phyloP scores from a whole-genome alignment of 495 filamentous ascomycete species.

The Xylaria nigripes region DNA sequence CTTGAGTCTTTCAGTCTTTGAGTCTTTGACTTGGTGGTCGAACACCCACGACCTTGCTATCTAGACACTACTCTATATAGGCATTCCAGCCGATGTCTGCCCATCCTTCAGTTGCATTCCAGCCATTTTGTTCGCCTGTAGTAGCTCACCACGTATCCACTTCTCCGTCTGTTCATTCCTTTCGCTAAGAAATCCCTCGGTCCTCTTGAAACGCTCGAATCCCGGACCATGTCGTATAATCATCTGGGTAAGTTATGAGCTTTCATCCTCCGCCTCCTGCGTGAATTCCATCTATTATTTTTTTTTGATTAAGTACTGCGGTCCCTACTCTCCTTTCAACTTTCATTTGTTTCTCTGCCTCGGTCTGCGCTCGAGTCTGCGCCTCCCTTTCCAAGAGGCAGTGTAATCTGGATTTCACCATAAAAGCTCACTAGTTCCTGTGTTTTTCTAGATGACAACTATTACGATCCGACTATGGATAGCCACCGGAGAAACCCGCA shows the following conservation, averaged over 20 bases:
- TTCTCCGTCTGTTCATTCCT: too few relatives aligned
- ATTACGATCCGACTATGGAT: constrained; percentile 48
- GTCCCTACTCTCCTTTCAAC: neutral
- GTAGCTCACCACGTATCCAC: constrained; percentile 7
- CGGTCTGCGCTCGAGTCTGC: neutral
- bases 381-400: neutral
- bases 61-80: too few relatives aligned
- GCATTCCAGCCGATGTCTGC: constrained; percentile 6
- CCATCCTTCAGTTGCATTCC: constrained; percentile 6
- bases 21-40: neutral
- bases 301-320: neutral
- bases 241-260: constrained; percentile 53
- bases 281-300: constrained; percentile 3
- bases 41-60: neutral
- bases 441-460: constrained; percentile 49
- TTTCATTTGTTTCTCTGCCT: neutral
- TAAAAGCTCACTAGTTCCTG: constrained; percentile 13
- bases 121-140: neutral
- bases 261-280: neutral
- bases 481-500: constrained; percentile 47
- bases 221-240: constrained; percentile 56
- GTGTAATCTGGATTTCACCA: too few relatives aligned
- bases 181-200: neutral
- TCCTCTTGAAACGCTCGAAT: neutral
- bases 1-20: neutral